Base-by-base conservation (phyloP, 495 filamentous ascomycete genomes). In the Penicillium samsonianum region DNA sequence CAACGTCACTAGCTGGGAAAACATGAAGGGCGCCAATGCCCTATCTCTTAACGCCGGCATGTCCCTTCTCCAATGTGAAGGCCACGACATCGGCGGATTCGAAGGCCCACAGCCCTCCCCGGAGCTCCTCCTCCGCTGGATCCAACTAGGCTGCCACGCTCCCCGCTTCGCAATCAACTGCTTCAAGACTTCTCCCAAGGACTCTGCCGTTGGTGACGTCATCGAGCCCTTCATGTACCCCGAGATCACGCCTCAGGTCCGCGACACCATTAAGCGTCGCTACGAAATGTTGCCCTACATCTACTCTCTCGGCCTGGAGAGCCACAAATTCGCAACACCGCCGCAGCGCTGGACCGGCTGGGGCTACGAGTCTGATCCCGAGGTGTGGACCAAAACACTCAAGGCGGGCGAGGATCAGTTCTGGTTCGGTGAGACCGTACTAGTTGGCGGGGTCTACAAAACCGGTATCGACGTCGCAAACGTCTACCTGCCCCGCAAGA, bases 141-240 rank as follows among this genome's bases (percentile, higher is more conserved):
- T 88, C 49, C 86, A 90, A 62, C 76, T 87, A 3, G 87, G 86
- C 23, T 81, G 84, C 67, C 79, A 88, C 72, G 87, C 85, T 16
- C 77, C 84, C 4, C 85, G 85, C 6, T 88, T 88, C 65, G 82
- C 86, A 7, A 88, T 89, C 74, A 89, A 89, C 71, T 88, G 85
- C 67, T 89, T 85, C 79, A 89, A 89, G 68, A 88, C 86, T 5
- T 80, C 80, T 10, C 75, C 78, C 2, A 71, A 80, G 10, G 79
- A 88, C 61, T 87, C 80, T 63, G 71, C 75, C 3, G 73, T 84
- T 53, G 86, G 85, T 14, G 85, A 87, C 5, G 84, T 90, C 11
- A 90, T 88, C 54, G 86, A 88, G 68, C 86, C 85, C 2, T 89
- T 83, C 82, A 87, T 88, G 84, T 87, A 88, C 63, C 83, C 84